These are phyloP conservation scores for Viola odorata DNA, from an alignment of 345 rosid species.

Conservation along the genomic window DNA sequence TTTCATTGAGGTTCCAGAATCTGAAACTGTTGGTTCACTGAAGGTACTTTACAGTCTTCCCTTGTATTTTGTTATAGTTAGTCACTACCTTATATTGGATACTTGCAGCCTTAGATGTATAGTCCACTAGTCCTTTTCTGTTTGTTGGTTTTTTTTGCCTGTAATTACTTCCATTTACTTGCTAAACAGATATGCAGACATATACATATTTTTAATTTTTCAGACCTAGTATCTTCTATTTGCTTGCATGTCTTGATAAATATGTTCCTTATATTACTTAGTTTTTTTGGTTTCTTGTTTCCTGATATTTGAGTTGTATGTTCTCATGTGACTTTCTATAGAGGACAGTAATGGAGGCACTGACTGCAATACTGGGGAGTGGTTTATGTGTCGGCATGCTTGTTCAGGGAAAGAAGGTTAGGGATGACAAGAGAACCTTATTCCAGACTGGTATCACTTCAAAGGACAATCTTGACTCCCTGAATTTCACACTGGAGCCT, in stretches of 20 bases:
- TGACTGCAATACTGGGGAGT: slow-evolving; percentile 69
- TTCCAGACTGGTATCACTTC: slow-evolving; percentile 70
- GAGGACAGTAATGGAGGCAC: slow-evolving; percentile 81
- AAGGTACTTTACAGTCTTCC: slow-evolving; percentile 46
- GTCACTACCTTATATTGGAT: neutral
- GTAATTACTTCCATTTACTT: too few species aligned
- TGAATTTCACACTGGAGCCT: slow-evolving; percentile 88
- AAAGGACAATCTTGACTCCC: slow-evolving; percentile 47
- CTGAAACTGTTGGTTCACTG: slow-evolving; percentile 71
- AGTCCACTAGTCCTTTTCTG: neutral
- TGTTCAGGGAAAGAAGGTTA: slow-evolving; percentile 81
- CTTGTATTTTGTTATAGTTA: neutral
- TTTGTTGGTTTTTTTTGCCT: too few species aligned
- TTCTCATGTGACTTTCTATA: slow-evolving; percentile 17
- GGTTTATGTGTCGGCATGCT: slow-evolving; percentile 73
- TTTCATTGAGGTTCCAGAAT: slow-evolving; percentile 78
- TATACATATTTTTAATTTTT: too few species aligned
- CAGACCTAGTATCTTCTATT: too few species aligned
- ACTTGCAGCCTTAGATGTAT: neutral
- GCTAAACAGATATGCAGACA: too few species aligned
- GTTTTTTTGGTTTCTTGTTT: neutral
- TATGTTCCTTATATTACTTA: too few species aligned
- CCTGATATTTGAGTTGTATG: slow-evolving; percentile 6
- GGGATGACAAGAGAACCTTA: slow-evolving; percentile 76
- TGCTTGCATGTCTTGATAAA: too few species aligned